phyloP scores from a whole-genome alignment of 306 rosid species.

The Glycine latifolia region DNA sequence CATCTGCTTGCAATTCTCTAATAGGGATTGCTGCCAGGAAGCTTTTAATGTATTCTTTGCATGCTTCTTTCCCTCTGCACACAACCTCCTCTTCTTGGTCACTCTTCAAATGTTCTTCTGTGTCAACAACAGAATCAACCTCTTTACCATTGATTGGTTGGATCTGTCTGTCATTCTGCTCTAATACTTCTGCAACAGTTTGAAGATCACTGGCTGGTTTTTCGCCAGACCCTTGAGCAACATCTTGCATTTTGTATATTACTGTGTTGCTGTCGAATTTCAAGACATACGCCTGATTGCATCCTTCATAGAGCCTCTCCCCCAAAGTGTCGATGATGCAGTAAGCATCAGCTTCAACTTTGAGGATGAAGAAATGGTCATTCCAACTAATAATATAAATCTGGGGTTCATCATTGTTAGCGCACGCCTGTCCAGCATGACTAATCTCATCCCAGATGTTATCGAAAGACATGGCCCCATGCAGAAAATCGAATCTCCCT shows the following conservation, averaged over 20 bases:
- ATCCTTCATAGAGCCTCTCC: slow-evolving; percentile 97
- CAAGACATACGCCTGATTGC: slow-evolving; percentile 89
- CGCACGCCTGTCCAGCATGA: slow-evolving; percentile 61
- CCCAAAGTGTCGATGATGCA: slow-evolving; percentile 93
- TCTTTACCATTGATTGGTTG: slow-evolving; percentile 58
- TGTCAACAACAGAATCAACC: slow-evolving; percentile 52
- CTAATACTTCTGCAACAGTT: slow-evolving; percentile 54
- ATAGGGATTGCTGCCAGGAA: slow-evolving; percentile 98
- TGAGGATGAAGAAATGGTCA: slow-evolving; percentile 97
- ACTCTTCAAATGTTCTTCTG: slow-evolving; percentile 55
- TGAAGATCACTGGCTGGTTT: slow-evolving; percentile 57
- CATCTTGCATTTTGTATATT: slow-evolving; percentile 65
- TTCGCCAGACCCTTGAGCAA: slow-evolving; percentile 62
- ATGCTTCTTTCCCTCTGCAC: slow-evolving; percentile 88
- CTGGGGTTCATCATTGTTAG: slow-evolving; percentile 62
- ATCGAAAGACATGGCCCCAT: slow-evolving; percentile 95
- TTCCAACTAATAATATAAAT: slow-evolving; percentile 94
- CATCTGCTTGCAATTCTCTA: slow-evolving; percentile 93
- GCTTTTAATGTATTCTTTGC: slow-evolving; percentile 96
- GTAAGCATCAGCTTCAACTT: slow-evolving; percentile 88
- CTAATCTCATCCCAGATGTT: slow-evolving; percentile 98
- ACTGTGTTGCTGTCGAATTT: slow-evolving; percentile 75
- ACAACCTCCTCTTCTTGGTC: slow-evolving; percentile 68
- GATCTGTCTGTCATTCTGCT: slow-evolving; percentile 56
- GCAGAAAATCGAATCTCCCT: slow-evolving; percentile 87